Base-by-base conservation (phyloP, 2,329 filamentous ascomycete genomes). In the Aphanoascus verrucosus region DNA sequence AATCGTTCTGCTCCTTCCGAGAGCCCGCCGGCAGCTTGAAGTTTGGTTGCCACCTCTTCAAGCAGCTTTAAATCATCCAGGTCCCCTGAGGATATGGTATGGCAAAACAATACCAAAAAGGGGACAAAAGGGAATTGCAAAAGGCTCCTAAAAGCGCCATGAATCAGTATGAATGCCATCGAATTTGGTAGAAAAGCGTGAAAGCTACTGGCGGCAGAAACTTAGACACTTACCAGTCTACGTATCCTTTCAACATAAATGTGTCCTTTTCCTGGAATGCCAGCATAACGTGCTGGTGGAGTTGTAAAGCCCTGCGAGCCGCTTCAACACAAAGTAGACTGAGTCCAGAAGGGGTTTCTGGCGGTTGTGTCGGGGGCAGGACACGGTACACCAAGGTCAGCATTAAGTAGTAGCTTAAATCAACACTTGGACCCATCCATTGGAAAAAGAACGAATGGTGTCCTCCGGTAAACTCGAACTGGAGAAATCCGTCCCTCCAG, bases 1-100 rank as follows among this genome's bases (percentile, higher is more conserved):
- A 85, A 70, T 60, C 80, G 81, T 28, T 77, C 74, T 19, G 81
- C 74, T 1, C 78, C 76, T 60, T 83, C 77, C 1, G 81, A 84
- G 1, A 76, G 68, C 3, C 71, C 70, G 44, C 72, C 72, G 2
- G 74, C 72, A 0, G 74, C 72, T 55, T 77, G 72, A 2, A 84
- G 73, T 1, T 78, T 82, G 17, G 68, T 64, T 47, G 78, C 75
- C 58, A 85, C 84, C 1, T 77, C 72, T 35, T 74, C 72, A 0
- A 85, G 70, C 0, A 76, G 72, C 31, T 67, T 61, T 3, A 85
- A 71, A 58, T 85, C 82, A 8, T 65, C 65, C 17, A 69, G 65
- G 23, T 74, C 66, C 5, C 76, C 75, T 0, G 77, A 77, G 60
- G 82, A 78, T 37, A 76, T 72, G 1, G 68, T 65, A 52, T 76